A percentile compares a stretch with the other conserved stretches of the same genome.
Evolutionary conservation across 176 grass and related monocot genomes (phyloP).

Genomic region (Guadua angustifolia): DNA sequence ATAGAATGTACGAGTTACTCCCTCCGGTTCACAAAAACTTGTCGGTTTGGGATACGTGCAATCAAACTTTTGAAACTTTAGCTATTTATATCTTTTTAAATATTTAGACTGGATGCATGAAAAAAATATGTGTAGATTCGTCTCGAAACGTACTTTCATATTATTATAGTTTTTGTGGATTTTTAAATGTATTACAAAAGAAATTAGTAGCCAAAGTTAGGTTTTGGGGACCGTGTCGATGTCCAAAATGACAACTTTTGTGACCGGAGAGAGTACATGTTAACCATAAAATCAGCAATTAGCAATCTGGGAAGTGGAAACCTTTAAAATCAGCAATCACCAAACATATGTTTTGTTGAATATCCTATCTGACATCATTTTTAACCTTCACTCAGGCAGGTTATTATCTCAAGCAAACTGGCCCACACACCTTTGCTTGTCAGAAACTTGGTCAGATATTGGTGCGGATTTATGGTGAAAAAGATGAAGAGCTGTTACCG

Average conservation of each 20-base stretch:
- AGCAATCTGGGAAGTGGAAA: neutral
- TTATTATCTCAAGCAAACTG: slow-evolving; percentile 81
- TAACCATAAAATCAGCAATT: slow-evolving; percentile 4
- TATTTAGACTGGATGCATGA: too few relatives aligned
- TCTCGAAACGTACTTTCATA: too few relatives aligned
- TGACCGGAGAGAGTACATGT: neutral
- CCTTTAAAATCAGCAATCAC: slow-evolving; percentile 18
- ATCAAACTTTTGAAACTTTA: too few relatives aligned
- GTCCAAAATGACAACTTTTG: too few relatives aligned
- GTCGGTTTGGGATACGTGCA: too few relatives aligned
- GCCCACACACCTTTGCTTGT: slow-evolving; percentile 69
- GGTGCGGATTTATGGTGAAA: slow-evolving; percentile 62
- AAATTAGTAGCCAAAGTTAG: too few relatives aligned
- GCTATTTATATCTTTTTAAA: too few relatives aligned
- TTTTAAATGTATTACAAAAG: too few relatives aligned
- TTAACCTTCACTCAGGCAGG: slow-evolving; percentile 56
- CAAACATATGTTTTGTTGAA: slow-evolving; percentile 36
- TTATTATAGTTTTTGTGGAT: too few relatives aligned
- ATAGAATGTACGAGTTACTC: neutral
- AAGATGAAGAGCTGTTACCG: slow-evolving; percentile 63
- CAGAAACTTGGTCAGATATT: slow-evolving; percentile 91
- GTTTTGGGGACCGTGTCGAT: too few relatives aligned
- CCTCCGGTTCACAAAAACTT: too few relatives aligned
- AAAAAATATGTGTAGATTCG: too few relatives aligned
- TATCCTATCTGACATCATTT: slow-evolving; percentile 43